Conservation (phyloP, 139 green algal species). For the Chlamydomonas applanata region DNA sequence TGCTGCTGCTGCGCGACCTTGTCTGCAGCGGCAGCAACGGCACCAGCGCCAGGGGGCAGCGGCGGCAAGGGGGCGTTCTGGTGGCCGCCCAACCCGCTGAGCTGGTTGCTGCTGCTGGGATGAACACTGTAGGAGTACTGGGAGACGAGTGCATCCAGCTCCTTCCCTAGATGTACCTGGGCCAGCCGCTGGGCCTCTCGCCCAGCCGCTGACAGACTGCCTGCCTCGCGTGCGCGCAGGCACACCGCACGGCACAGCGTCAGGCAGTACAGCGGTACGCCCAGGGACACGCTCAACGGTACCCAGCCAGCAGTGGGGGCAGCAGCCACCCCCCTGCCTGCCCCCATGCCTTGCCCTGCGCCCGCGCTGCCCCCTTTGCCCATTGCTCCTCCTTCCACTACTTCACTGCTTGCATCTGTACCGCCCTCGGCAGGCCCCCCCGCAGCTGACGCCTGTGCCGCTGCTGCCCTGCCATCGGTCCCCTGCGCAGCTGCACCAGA, state of each 20-base stretch:
- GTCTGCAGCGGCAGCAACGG: too few species aligned
- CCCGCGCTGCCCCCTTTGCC: too few species aligned
- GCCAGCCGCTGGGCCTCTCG: slow-evolving; percentile 40
- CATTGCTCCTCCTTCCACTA: too few species aligned
- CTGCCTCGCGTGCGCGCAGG: slow-evolving; percentile 22
- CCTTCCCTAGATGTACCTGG: slow-evolving; percentile 42
- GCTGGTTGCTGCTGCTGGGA: too few species aligned
- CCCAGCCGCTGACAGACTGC: slow-evolving; percentile 48
- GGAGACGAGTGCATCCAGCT: slow-evolving; percentile 45
- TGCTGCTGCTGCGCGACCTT: neutral
- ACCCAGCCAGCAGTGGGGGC: slow-evolving; percentile 47
- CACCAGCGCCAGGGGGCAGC: too few species aligned
- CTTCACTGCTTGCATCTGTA: too few species aligned
- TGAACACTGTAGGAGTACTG: slow-evolving; percentile 18
- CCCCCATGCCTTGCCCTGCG: neutral
- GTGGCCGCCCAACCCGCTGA: too few species aligned
- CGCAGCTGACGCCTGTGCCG: neutral
- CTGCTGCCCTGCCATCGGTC: neutral
- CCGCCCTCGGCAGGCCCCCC: too few species aligned
- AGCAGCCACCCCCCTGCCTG: neutral
- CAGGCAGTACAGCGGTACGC: slow-evolving; percentile 70
- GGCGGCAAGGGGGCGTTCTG: slow-evolving; percentile 14
- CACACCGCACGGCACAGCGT: slow-evolving; percentile 75
- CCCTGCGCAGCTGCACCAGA: too few species aligned
- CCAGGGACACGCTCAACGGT: slow-evolving; percentile 68